Evolutionary conservation across 345 rosid species (phyloP), one percentile per base, ranked within the genome.

Genomic region (Carallia brachiata): DNA sequence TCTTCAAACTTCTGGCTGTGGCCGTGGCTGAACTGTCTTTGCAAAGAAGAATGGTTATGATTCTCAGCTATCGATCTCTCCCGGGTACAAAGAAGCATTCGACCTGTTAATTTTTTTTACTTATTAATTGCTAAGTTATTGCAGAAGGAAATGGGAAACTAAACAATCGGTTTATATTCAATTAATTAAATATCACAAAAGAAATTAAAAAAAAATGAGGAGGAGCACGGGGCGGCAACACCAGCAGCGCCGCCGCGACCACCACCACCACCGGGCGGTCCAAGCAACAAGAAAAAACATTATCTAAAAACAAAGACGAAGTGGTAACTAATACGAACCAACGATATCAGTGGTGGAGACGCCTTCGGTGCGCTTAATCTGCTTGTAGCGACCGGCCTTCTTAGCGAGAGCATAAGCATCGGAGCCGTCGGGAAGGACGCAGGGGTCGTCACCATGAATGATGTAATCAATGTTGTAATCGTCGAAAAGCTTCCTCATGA

Each of bases 301-400:
- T 16, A 55, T 7, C 59, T 28, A 8, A 61, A 37, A 57, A 65
- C 9, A 34, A 8, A 19, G 17, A 34, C 36, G 13, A 9, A 61
- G 18, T 32, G 75, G 52, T 71, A 44, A 44, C 4, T 10, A 44
- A 44, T 44, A 44, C 50, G 50, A 44, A 89, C 96, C 96, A 52
- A 87, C 96, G 44, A 89, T 82, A 66, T 89, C 96, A 1, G 96
- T 89, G 86, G 90, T 89, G 19, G 96, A 89, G 39, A 89, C 92
- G 13, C 96, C 96, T 77, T 89, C 92, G 1, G 90, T 89, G 27
- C 96, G 92, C 81, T 89, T 89, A 68, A 89, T 89, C 78, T 89
- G 96, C 77, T 86, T 89, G 79, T 82, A 89, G 48, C 92, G 87
- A 39, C 90, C 92, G 5, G 90, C 96, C 81, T 83, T 84, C 83